Evolutionary conservation across 2,329 filamentous ascomycete species (phyloP), one percentile per base, ranked within the genome.

Genomic region (Claviceps lovelessii): DNA sequence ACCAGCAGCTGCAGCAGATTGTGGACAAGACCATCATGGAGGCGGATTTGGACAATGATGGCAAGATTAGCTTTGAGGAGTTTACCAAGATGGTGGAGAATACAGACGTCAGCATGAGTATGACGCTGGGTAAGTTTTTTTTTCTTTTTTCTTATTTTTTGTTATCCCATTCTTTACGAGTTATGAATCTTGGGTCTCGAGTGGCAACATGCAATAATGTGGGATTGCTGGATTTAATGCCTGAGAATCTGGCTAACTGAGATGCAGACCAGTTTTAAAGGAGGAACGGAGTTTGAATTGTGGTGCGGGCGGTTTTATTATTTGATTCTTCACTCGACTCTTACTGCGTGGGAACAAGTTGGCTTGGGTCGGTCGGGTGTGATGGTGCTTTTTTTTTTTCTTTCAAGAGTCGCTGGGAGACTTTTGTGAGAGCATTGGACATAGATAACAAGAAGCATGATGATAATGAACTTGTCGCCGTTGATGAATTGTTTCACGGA

Each of bases 1-100:
- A 98, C 71, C 89, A 96, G 73, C 93, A 98, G 75, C 75, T 98
- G 69, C 93, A 98, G 76, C 93, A 91, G 81, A 98, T 98, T 69
- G 93, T 98, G 63, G 93, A 98, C 76, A 98, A 98, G 83, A 98
- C 93, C 57, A 97, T 98, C 70, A 97, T 97, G 93, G 93, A 98
- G 76, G 93, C 93, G 51, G 93, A 98, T 72, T 79, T 90, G 63
- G 93, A 98, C 72, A 84, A 84, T 58, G 93, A 98, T 70, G 93
- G 93, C 65, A 95, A 94, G 79, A 97, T 98, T 70, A 95, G 89
- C 76, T 98, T 98, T 65, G 90, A 97, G 73, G 93, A 98, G 78
- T 98, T 98, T 69, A 91, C 84, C 58, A 89, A 93, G 75, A 97
- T 98, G 91, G 93, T 98, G 52, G 91, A 96, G 79, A 95, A 86